Conservation (phyloP, 306 rosid genomes). For the Dryas drummondii region DNA sequence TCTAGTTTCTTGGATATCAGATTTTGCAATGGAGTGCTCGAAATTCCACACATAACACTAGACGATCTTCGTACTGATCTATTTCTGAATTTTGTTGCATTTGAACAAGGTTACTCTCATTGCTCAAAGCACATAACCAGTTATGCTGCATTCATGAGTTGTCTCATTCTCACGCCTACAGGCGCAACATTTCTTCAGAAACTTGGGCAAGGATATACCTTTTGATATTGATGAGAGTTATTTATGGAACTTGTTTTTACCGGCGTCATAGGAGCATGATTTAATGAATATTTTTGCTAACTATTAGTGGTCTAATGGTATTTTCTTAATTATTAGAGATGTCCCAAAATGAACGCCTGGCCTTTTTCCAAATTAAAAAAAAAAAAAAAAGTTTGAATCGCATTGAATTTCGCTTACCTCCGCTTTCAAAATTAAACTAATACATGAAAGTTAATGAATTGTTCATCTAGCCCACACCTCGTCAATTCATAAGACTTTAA, state of each 20-base stretch:
- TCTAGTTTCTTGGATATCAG: conserved; percentile 30
- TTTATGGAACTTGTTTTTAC: background rate
- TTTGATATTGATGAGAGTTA: conserved; percentile 45
- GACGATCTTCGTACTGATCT: conserved; percentile 51
- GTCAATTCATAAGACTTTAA: no score
- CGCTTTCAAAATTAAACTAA: no score
- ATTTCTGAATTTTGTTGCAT: conserved; percentile 52
- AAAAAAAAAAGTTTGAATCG: no score
- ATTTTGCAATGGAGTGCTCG: conserved; percentile 45
- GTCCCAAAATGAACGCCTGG: no score
- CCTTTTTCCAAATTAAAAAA: no score
- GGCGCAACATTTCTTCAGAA: conserved; percentile 49
- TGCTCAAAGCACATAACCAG: conserved; percentile 42
- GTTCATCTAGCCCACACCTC: no score
- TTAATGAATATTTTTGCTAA: no score
- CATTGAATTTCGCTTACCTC: no score
- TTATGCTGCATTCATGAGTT: conserved; percentile 45
- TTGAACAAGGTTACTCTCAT: conserved; percentile 45
- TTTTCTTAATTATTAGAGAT: no score
- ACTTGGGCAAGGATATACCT: conserved; percentile 47
- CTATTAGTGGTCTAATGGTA: no score
- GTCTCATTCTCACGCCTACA: conserved; percentile 42
- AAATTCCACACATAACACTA: conserved; percentile 48
- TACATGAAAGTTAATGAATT: no score
- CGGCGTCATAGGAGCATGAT: no score